Conservation (phyloP, 2,329 filamentous ascomycete species). For the Verticillium klebahnii region DNA sequence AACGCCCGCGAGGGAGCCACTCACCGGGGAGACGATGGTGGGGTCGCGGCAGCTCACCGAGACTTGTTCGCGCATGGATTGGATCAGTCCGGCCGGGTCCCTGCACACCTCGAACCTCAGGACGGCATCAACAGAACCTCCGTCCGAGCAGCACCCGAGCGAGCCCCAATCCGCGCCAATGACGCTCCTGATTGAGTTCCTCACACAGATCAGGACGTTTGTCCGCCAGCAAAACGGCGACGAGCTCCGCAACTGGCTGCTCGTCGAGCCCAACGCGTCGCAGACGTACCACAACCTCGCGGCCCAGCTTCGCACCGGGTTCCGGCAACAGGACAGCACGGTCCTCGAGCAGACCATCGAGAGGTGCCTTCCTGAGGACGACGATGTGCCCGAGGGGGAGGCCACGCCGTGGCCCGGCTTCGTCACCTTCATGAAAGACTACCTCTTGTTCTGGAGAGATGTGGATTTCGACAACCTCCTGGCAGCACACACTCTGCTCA, state of each 20-base stretch:
- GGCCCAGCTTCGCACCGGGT: constrained; percentile 59
- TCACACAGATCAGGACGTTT: constrained; percentile 57
- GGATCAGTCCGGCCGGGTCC: too few species aligned
- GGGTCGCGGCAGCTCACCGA: too few species aligned
- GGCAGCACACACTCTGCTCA: constrained; percentile 70
- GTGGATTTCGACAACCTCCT: constrained; percentile 72
- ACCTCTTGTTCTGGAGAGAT: constrained; percentile 76
- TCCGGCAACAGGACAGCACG: constrained; percentile 40
- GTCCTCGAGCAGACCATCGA: constrained; percentile 61
- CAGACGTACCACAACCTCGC: constrained; percentile 65
- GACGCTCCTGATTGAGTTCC: constrained; percentile 63
- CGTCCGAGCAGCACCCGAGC: neutral
- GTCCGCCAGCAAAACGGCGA: constrained; percentile 60
- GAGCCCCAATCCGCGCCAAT: constrained; percentile 30
- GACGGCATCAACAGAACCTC: neutral
- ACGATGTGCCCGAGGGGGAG: constrained; percentile 58
- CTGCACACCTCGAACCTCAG: neutral
- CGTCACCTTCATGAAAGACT: constrained; percentile 73
- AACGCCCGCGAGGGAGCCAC: too few species aligned
- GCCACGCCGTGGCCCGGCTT: constrained; percentile 72
- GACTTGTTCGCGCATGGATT: too few species aligned
- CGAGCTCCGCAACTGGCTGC: constrained; percentile 64
- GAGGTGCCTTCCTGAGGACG: constrained; percentile 58
- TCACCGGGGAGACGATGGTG: neutral
- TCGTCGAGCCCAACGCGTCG: constrained; percentile 68